Evolutionary conservation across 805 yeast genomes (phyloP).

Genomic region (Wilhelminamyces savonicus): DNA sequence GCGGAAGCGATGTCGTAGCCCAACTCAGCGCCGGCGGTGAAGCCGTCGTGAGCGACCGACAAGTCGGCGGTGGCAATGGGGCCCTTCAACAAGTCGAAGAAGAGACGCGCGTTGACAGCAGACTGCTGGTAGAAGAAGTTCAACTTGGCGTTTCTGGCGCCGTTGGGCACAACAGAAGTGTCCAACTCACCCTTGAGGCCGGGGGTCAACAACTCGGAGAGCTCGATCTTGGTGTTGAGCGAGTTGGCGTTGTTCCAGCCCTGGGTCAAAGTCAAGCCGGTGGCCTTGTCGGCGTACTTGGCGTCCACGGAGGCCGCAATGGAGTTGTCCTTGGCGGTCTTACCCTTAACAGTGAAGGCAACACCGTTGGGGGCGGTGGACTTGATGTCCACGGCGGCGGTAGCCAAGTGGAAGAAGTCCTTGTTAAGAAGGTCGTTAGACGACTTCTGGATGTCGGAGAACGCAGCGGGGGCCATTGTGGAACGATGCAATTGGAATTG

Average conservation of each 20-base stretch:
- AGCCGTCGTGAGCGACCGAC: slow-evolving; percentile 92
- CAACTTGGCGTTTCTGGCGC: slow-evolving; percentile 80
- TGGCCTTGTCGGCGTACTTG: slow-evolving; percentile 84
- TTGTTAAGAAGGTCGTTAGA: slow-evolving; percentile 83
- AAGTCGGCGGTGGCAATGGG: slow-evolving; percentile 94
- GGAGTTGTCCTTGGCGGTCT: slow-evolving; percentile 71
- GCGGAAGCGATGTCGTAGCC: slow-evolving; percentile 94
- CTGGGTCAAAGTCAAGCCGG: slow-evolving; percentile 91
- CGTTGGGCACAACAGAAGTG: slow-evolving; percentile 81
- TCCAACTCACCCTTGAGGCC: slow-evolving; percentile 91
- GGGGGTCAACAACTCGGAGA: slow-evolving; percentile 86
- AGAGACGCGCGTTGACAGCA: slow-evolving; percentile 87
- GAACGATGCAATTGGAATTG: slow-evolving; percentile 1
- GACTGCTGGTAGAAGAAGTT: slow-evolving; percentile 90
- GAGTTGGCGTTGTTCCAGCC: slow-evolving; percentile 96
- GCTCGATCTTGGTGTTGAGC: slow-evolving; percentile 88
- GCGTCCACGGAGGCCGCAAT: slow-evolving; percentile 88
- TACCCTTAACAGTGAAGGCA: slow-evolving; percentile 89
- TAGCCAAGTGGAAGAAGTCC: slow-evolving; percentile 90
- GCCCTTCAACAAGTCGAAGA: slow-evolving; percentile 91
- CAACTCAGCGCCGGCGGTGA: slow-evolving; percentile 94
- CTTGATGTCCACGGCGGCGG: slow-evolving; percentile 83
- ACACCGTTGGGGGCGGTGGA: slow-evolving; percentile 96
- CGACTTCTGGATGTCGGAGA: slow-evolving; percentile 88
- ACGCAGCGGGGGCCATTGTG: slow-evolving; percentile 67